Percentiles rank a stretch among this genome's conserved stretches.
Conservation (phyloP, 768 basidiomycete species). For the Rhodosporidiobolus sp. region DNA sequence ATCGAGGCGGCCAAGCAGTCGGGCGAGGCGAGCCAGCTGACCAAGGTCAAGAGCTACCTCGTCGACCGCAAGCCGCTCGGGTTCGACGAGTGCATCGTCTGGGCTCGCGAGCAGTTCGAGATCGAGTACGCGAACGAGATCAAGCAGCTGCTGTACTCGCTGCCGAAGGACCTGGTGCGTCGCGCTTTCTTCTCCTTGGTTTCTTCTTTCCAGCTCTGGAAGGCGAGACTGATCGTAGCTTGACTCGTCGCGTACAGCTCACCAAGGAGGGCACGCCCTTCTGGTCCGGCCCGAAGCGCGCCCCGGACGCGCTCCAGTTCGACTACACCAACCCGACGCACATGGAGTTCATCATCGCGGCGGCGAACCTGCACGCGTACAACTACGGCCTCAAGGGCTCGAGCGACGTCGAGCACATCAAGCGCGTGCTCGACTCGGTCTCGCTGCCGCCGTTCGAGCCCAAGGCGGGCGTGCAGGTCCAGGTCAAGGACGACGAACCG, state of each 20-base stretch:
- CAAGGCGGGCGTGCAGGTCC: conserved; percentile 83
- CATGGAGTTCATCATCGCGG: conserved; percentile 82
- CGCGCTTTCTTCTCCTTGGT: neutral
- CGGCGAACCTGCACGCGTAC: conserved; percentile 93
- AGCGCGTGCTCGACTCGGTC: conserved; percentile 75
- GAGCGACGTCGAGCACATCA: conserved; percentile 72
- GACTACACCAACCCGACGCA: conserved; percentile 78
- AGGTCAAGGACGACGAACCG: conserved; percentile 89
- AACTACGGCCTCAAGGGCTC: conserved; percentile 96
- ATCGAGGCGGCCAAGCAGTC: conserved; percentile 62
- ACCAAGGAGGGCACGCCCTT: conserved; percentile 92
- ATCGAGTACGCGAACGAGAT: conserved; percentile 89
- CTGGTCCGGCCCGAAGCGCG: conserved; percentile 98
- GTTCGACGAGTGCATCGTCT: conserved; percentile 94
- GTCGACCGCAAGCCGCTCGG: conserved; percentile 89
- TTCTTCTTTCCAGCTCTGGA: neutral
- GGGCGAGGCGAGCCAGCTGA: conserved; percentile 79
- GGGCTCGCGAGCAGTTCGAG: conserved; percentile 95
- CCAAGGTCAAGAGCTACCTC: conserved; percentile 81
- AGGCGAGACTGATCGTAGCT: neutral
- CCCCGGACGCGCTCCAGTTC: conserved; percentile 84
- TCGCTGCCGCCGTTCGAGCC: conserved; percentile 91
- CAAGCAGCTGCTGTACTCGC: conserved; percentile 82
- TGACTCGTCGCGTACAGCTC: conserved; percentile 43
- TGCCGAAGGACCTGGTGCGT: conserved; percentile 83